Evolutionary conservation across 148 eudicot species (phyloP), one percentile per base, ranked within the genome.

Genomic region (Heliamphora exappendiculata): DNA sequence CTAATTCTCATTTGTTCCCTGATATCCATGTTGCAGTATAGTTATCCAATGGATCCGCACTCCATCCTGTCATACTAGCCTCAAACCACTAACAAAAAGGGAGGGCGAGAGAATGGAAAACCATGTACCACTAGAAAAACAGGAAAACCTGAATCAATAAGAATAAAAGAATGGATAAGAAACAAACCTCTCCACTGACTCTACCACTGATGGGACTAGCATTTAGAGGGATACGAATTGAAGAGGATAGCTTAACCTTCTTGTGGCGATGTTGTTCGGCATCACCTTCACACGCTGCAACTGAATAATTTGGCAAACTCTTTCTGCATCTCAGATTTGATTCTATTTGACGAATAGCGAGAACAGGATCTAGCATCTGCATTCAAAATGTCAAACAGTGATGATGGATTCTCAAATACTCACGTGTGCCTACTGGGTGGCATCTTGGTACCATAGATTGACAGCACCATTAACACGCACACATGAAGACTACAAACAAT

Each of bases 321-420:
- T 82, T 79, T 81, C 83, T 86, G 63, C 49, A 68, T n/a, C 59
- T 78, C 69, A 89, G 37, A 76, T 73, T 75, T 64, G 86, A 78
- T 58, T 81, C 75, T 69, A 91, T 67, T 24, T 86, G 89, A 70
- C 86, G 78, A 44, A 88, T 64, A 24, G 85, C 68, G 53, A 85
- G 45, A 50, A 88, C 86, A 55, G 97, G 92, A 76, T 86, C 88
- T 71, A 84, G 41, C 77, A 88, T 83, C 97, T 91, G 86, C 77
- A 85, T 60, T 82, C 67, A 66, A 72, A 67, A 67, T 55, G 45
- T 45, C 54, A 36, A 29, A 29, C 2, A n/a, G 9, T 24, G 26
- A 29, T 20, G 10, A 29, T 19, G 13, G 16, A 24, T 47, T 47
- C 19, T 19, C 37, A 24, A 31, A 20, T 5, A 0, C 2, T 14